phyloP scores from a whole-genome alignment of 371 early-diverging fungal species.

The Apophysomyces trapeziformis region DNA sequence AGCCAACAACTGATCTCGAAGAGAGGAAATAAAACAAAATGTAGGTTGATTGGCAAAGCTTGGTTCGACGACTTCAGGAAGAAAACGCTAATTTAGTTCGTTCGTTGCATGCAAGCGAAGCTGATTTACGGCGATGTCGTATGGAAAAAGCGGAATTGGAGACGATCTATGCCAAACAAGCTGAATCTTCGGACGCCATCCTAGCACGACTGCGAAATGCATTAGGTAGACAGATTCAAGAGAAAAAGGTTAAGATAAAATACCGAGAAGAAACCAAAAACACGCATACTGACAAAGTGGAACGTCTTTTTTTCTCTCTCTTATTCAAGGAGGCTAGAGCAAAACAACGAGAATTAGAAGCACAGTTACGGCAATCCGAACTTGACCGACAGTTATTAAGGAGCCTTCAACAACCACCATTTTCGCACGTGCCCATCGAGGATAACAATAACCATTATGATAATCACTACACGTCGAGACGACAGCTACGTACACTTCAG shows the following conservation, averaged over 20 bases:
- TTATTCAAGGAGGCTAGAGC: neutral
- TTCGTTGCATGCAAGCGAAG: constrained; percentile 6
- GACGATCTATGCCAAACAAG: constrained; percentile 1
- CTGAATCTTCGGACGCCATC: neutral
- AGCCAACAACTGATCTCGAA: neutral
- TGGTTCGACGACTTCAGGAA: constrained; percentile 19
- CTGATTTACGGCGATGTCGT: constrained; percentile 11
- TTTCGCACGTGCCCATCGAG: neutral
- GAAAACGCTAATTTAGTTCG: constrained; percentile 17
- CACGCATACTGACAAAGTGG: too few species aligned
- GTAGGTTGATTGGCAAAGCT: constrained; percentile 19
- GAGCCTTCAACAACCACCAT: neutral
- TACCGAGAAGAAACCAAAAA: neutral
- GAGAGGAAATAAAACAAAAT: neutral
- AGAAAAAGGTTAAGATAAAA: neutral
- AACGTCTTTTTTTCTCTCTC: neutral
- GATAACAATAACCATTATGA: too few species aligned
- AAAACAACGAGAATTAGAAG: neutral
- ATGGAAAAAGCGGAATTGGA: neutral
- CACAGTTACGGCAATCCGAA: neutral
- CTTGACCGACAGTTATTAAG: neutral
- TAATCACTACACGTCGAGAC: neutral
- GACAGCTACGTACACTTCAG: neutral
- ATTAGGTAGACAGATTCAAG: neutral
- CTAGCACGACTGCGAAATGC: neutral